phyloP scores from a whole-genome alignment of 1,139 yeast species.

The Geotrichum carabidarum region DNA sequence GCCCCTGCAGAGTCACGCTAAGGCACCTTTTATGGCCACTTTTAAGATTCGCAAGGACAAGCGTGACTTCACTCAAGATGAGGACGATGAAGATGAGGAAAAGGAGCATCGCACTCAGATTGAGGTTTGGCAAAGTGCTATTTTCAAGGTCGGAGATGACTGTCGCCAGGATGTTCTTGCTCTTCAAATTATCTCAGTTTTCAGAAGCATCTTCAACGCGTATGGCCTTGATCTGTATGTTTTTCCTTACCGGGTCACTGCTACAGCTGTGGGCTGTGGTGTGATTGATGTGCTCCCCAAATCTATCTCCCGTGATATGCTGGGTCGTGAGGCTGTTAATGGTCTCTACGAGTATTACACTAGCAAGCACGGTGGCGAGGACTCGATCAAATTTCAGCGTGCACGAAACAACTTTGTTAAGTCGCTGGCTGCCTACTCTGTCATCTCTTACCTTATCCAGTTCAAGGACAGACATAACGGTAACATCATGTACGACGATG shows the following conservation, averaged over 20 bases:
- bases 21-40: slow-evolving; percentile 97
- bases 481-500: slow-evolving; percentile 94
- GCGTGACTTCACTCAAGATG: slow-evolving; percentile 26
- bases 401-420: slow-evolving; percentile 91
- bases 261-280: slow-evolving; percentile 99
- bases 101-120: slow-evolving; percentile 22
- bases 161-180: slow-evolving; percentile 97
- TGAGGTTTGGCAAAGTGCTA: slow-evolving; percentile 80
- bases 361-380: slow-evolving; percentile 91
- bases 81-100: slow-evolving; percentile 13
- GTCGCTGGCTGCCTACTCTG: slow-evolving; percentile 92
- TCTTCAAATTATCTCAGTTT: slow-evolving; percentile 82
- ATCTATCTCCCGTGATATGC: slow-evolving; percentile 93
- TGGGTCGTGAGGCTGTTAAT: slow-evolving; percentile 97
- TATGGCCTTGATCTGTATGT: slow-evolving; percentile 88
- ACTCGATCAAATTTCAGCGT: slow-evolving; percentile 78
- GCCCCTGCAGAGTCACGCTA: slow-evolving; percentile 98
- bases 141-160: slow-evolving; percentile 98
- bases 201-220: slow-evolving; percentile 82
- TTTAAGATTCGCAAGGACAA: slow-evolving; percentile 70
- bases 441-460: slow-evolving; percentile 84
- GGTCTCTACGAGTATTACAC: slow-evolving; percentile 90
- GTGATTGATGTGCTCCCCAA: slow-evolving; percentile 96
- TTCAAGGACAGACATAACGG: slow-evolving; percentile 98
- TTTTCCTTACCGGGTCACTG: slow-evolving; percentile 91